A percentile compares a stretch with the other conserved stretches of the same genome.
Evolutionary conservation across 75 land plant genomes (phyloP).

Genomic region (Cunninghamia lanceolata): DNA sequence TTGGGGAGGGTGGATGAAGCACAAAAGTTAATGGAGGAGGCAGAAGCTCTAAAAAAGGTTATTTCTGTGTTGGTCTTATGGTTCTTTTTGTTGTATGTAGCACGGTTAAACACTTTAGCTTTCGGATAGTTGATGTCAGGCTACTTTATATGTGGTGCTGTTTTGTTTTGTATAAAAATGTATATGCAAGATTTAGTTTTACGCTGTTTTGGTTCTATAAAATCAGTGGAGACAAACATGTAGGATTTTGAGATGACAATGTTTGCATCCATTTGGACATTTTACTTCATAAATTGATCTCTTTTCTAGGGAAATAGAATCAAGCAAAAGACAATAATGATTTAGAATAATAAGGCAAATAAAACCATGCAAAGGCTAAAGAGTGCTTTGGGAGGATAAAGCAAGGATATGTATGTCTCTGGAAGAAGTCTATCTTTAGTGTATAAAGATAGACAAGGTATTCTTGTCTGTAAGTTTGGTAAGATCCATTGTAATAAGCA

Average conservation of each 20-base stretch:
- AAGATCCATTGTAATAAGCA: not conserved
- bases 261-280: not conserved
- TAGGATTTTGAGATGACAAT: not conserved
- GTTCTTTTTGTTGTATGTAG: not conserved
- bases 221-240: not conserved
- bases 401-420: not conserved
- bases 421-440: too few species aligned
- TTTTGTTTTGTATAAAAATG: not conserved
- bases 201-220: not conserved
- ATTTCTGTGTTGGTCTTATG: not conserved
- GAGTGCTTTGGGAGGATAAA: not conserved
- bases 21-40: constrained; percentile 89
- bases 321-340: too few species aligned
- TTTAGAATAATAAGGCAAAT: too few species aligned
- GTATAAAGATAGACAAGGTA: not conserved
- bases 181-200: not conserved
- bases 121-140: not conserved
- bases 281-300: not conserved
- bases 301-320: too few species aligned
- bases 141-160: not conserved
- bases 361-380: not conserved
- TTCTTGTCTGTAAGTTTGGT: not conserved
- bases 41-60: constrained; percentile 93
- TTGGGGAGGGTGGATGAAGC: constrained; percentile 96
- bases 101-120: not conserved